Percentiles rank a stretch among this genome's conserved stretches.
phyloP scores from a whole-genome alignment of 352 stramenopile species.

The Globisporangium megalacanthum region DNA sequence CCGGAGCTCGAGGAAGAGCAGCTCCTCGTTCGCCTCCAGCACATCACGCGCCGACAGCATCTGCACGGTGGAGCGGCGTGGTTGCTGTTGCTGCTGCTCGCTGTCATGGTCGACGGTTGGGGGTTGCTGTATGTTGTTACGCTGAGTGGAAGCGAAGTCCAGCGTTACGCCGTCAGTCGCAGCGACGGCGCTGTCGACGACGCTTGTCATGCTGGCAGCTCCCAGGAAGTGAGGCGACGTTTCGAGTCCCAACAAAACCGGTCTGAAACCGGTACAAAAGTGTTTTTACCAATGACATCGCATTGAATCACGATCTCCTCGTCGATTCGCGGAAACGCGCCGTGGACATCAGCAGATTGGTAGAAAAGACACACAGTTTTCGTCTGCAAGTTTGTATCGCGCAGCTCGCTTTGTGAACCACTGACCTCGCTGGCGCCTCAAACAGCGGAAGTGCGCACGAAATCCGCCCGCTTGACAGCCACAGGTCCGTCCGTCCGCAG shows the following conservation, averaged over 20 bases:
- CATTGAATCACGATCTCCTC: neutral
- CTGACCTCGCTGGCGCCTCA: neutral
- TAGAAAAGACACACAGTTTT: neutral
- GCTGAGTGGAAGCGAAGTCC: too few relatives aligned
- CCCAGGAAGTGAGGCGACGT: too few relatives aligned
- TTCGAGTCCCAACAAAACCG: too few relatives aligned
- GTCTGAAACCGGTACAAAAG: too few relatives aligned
- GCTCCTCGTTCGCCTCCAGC: constrained; percentile 12
- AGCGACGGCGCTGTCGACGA: neutral
- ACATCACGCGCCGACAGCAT: constrained; percentile 8
- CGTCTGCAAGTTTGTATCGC: constrained; percentile 1
- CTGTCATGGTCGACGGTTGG: neutral
- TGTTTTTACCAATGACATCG: neutral
- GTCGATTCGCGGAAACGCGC: neutral
- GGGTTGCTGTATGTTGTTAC: neutral
- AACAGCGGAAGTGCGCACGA: neutral
- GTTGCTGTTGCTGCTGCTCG: neutral
- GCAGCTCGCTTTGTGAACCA: constrained; percentile 12
- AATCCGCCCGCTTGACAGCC: neutral
- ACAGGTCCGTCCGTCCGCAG: constrained; percentile 3
- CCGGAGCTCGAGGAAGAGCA: constrained; percentile 15
- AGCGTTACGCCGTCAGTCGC: neutral
- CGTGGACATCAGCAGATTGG: neutral
- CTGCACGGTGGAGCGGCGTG: neutral
- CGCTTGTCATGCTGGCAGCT: neutral